Evolutionary conservation across 768 basidiomycete species (phyloP), one percentile per base, ranked within the genome.

Genomic region (Sarcodon sp.): DNA sequence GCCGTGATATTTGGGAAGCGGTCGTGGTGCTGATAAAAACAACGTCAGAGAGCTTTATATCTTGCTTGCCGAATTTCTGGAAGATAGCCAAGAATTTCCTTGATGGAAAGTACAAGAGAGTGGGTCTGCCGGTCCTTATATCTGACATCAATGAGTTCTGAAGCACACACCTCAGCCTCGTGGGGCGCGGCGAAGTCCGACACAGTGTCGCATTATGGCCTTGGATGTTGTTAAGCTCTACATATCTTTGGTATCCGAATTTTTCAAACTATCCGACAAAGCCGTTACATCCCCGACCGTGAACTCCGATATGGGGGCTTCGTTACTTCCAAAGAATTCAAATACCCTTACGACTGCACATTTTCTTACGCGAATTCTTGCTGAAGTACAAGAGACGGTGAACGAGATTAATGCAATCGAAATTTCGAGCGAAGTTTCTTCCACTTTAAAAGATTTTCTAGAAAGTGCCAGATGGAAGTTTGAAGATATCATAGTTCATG

Each of bases 51-150:
- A 77, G 77, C 36, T 74, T 97, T 62, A 63, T 92, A 10, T 70
- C 81, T n/a, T 76, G 84, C 1, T 73, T 99, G 18, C 92, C 94
- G 11, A 88, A 77, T 56, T 97, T 97, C 66, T 94, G 91, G 90
- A 85, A 81, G 59, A 87, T 99, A 44, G 83, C 87, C 2, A 87
- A 79, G 62, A 80, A 77, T 18, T 94, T 92, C 59, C 80, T 93
- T 67, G 92, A 96, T 38, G 94, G 96, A 4, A 91, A 87, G 62
- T 92, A 87, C 61, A 84, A 80, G 62, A 90, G 83, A 75, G 92
- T 92, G 47, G 48, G 66, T 59, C 45, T 33, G 31, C 33, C 43
- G 12, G 34, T 13, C 18, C 13, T 41, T 27, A 7, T 33, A 33
- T 34, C 33, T 1, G 41, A 21, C 32, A n/a, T 21, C 33, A 43